Evolutionary conservation across 2,329 filamentous ascomycete genomes (phyloP), one percentile per base, ranked within the genome.

Genomic region (Rhexocercosporidium sp.): DNA sequence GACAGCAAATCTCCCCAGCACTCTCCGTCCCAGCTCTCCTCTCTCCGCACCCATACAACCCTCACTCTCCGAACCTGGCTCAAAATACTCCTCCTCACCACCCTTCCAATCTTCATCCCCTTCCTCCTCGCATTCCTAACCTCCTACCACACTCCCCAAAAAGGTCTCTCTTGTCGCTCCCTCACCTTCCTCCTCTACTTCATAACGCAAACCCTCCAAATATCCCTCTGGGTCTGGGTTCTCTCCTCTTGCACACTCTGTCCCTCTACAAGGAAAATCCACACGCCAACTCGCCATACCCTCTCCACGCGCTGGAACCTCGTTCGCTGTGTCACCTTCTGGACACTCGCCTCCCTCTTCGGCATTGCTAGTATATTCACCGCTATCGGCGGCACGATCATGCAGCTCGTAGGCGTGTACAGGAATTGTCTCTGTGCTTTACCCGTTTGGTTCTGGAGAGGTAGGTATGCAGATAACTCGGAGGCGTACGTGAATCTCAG

Each of bases 151-250:
- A 79, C 77, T 37, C 78, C 77, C 0, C 68, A 72, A 14, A 67
- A 70, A 2, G 78, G 77, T 8, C 70, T 79, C 3, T 76, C 76
- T 9, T 79, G 78, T 47, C 74, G 78, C 7, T 78, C 71, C 51
- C 59, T 79, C 41, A 79, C 75, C 3, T 78, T 78, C 54, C 68
- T 78, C 2, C 51, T 79, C n/a, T 79, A 79, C 59, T 75, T 74
- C 39, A 63, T 76, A 22, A 76, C 72, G 39, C 78, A 80, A 67
- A 70, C 76, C 0, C 70, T 72, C 51, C 75, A 77, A 68, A 76
- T 78, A 16, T 46, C 37, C 3, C 53, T 71, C 7, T 71, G 65
- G 67, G 34, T 65, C 11, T 71, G 65, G 67, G 65, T 63, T 4
- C 65, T 69, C 37, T 49, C 37, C 5, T 27, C n/a, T 29, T 37